phyloP scores from a whole-genome alignment of 768 basidiomycete genomes.

The Suillus subaureus region DNA sequence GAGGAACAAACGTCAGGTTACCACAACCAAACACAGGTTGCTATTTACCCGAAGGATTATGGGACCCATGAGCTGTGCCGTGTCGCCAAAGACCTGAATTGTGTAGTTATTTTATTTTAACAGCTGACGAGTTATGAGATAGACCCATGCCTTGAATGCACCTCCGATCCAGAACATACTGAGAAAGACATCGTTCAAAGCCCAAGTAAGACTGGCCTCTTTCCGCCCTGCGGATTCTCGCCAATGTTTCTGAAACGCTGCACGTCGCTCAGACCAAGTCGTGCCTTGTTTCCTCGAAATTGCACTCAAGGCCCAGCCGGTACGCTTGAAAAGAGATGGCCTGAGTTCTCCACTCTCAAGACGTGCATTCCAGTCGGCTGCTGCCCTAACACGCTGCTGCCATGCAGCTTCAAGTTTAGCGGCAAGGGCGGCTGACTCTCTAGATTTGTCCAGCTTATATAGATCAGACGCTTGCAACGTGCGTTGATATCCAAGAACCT shows the following conservation, averaged over 20 bases:
- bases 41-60: constrained; percentile 55
- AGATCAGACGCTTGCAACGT: constrained; percentile 76
- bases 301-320: constrained; percentile 40
- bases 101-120: background rate
- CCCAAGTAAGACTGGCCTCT: constrained; percentile 56
- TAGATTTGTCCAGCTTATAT: constrained; percentile 62
- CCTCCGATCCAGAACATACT: constrained; percentile 66
- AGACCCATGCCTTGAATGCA: constrained; percentile 47
- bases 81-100: constrained; percentile 59
- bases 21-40: background rate
- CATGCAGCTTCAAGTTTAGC: constrained; percentile 58
- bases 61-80: constrained; percentile 61
- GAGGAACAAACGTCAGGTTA: constrained; percentile 1
- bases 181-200: constrained; percentile 62
- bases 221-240: constrained; percentile 44
- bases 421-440: constrained; percentile 52
- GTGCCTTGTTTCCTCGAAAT: constrained; percentile 13
- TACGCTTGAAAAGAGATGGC: constrained; percentile 41
- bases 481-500: constrained; percentile 68
- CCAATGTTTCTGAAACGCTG: constrained; percentile 45
- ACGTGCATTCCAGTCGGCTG: constrained; percentile 56
- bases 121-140: background rate
- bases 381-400: constrained; percentile 46
- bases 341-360: constrained; percentile 47
- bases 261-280: constrained; percentile 28